A percentile compares a stretch with the other conserved stretches of the same genome.
Evolutionary conservation across 2,329 filamentous ascomycete species (phyloP).

Genomic region (Calonectria montana): DNA sequence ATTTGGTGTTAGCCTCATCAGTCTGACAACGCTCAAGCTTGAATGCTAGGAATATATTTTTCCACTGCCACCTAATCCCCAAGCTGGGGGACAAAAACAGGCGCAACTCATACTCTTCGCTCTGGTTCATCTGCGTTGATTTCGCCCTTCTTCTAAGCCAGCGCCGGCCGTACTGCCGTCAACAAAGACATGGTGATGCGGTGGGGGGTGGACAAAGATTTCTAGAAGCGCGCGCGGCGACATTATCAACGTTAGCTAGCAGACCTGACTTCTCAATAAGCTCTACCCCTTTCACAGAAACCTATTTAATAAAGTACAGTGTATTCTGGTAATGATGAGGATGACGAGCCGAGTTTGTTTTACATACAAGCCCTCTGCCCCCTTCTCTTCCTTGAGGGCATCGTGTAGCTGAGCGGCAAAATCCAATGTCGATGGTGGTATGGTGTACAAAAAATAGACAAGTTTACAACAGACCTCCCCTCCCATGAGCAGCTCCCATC

Average conservation of each 20-base stretch:
- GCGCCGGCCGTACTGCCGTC: too few species aligned
- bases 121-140: too few species aligned
- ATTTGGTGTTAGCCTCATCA: too few species aligned
- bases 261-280: too few species aligned
- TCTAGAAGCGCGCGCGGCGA: background rate
- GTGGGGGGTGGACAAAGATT: background rate
- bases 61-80: too few species aligned
- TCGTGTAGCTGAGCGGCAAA: conserved; percentile 35
- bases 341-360: conserved; percentile 43
- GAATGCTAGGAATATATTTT: too few species aligned
- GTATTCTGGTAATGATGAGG: conserved; percentile 39
- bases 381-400: conserved; percentile 33
- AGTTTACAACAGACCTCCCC: conserved; percentile 38
- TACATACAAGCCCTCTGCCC: conserved; percentile 40
- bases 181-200: too few species aligned
- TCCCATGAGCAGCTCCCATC: conserved; percentile 21
- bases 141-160: too few species aligned
- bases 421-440: conserved; percentile 37
- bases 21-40: too few species aligned
- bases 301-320: conserved; percentile 31
- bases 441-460: conserved; percentile 44
- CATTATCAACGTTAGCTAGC: background rate
- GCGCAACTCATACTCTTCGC: too few species aligned
- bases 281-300: background rate
- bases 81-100: too few species aligned